Evolutionary conservation across 768 basidiomycete species (phyloP).

Genomic region (Russula emetica): DNA sequence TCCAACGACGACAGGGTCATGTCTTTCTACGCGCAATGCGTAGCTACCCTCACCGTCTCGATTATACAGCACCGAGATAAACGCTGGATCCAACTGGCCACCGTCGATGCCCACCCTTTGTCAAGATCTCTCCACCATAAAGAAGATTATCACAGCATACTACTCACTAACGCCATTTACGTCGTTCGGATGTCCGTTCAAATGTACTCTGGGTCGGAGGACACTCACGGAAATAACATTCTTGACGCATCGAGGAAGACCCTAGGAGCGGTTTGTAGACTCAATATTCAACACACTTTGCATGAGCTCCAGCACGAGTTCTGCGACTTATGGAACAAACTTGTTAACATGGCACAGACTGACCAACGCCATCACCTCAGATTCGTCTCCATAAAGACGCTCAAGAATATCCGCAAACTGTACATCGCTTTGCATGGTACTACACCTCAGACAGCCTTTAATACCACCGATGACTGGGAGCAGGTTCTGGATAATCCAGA

Average conservation of each 20-base stretch:
- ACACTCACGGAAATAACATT: not conserved
- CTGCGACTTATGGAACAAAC: not conserved
- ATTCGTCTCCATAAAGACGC: not conserved
- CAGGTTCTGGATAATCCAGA: not conserved
- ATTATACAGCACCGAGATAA: not conserved
- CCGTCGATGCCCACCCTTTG: no score
- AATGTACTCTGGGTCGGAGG: not conserved
- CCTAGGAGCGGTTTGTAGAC: not conserved
- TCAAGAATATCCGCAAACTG: conserved; percentile 9
- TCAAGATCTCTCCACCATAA: not conserved
- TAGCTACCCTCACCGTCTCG: not conserved
- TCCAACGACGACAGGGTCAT: not conserved
- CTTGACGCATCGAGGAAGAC: not conserved
- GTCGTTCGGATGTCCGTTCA: not conserved
- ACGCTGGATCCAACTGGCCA: conserved; percentile 9
- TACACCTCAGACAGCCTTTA: not conserved
- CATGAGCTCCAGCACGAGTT: not conserved
- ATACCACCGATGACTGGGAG: not conserved
- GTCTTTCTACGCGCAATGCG: conserved; percentile 5
- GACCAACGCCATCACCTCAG: not conserved
- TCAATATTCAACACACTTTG: not conserved
- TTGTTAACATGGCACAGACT: not conserved
- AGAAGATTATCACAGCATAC: not conserved
- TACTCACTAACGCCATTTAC: conserved; percentile 4
- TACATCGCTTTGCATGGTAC: not conserved